Evolutionary conservation across 129 eudicot genomes (phyloP), one percentile per base, ranked within the genome.

Genomic region (Kitagawia praeruptora): DNA sequence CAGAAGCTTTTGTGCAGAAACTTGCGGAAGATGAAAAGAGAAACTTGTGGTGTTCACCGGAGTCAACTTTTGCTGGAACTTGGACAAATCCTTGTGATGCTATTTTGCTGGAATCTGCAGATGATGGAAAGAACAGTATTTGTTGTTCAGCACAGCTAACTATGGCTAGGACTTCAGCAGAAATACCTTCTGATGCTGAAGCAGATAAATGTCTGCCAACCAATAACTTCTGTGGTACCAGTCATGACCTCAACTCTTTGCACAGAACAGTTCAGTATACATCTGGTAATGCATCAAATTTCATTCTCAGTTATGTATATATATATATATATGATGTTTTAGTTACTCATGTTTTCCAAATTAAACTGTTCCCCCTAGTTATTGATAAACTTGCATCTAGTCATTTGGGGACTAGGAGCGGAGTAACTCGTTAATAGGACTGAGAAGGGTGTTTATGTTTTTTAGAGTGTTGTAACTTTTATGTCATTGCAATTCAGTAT

Each of bases 1-100:
- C 88, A 49, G 90, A 88, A 74, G 76, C 66, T 80, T 81, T 76
- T n/a, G 76, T 69, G 66, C 82, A 46, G 80, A 85, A 53, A 37
- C 37, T 75, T 28, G 45, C 41, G 23, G 78, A 49, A 37, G 51
- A 75, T 84, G 77, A 48, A 31, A 81, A 81, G 67, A 27, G 84
- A 37, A 80, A 53, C 76, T 73, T 16, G 79, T 23, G 23, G 80
- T 19, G 18, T 49, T 83, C 87, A 41, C 92, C 89, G 51, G 48
- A 54, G 40, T n/a, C 84, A 31, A 67, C 70, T 78, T 77, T 70
- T 63, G 25, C 82, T 67, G 86, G 76, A 72, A 82, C 61, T 82
- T 73, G 77, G 67, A 66, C 78, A 77, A 67, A 78, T 70, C 77
- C 84, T 77, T 7, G 3, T 42, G 86, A 75, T 81, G 76, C 70